Conservation (phyloP, 2,329 filamentous ascomycete species). For the Escovopsis sp. region DNA sequence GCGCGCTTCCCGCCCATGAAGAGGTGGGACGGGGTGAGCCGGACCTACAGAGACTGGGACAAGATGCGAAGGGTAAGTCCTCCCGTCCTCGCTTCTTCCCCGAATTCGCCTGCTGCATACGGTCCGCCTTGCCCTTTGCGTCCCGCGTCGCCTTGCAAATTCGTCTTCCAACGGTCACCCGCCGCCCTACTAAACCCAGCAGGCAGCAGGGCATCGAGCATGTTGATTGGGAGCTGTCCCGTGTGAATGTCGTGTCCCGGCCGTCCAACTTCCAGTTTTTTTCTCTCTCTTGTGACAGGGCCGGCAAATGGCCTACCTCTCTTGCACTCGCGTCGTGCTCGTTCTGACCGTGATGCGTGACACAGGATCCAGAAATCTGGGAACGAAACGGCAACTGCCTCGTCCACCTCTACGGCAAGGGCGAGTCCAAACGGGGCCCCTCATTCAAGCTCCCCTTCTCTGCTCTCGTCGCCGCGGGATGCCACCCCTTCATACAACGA, state of each 20-base stretch:
- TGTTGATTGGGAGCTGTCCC: no score
- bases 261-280: no score
- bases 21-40: constrained; percentile 36
- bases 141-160: no score
- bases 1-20: constrained; percentile 17
- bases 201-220: no score
- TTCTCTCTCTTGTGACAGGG: no score
- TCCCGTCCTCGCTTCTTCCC: no score
- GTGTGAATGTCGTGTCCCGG: no score
- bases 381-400: constrained; percentile 51
- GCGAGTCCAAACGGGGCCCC: constrained; percentile 49
- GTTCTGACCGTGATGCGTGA: constrained; percentile 1
- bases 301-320: no score
- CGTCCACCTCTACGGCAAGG: constrained; percentile 52
- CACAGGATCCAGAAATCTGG: constrained; percentile 60
- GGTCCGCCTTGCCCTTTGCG: no score
- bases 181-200: no score
- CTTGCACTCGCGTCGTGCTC: background rate
- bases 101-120: no score
- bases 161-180: no score
- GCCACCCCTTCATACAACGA: constrained; percentile 43
- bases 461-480: constrained; percentile 41
- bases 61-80: constrained; percentile 30
- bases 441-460: constrained; percentile 52
- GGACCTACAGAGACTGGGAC: constrained; percentile 30